Conservation (phyloP, 495 filamentous ascomycete species). For the Lasiosphaeris hirsuta region DNA sequence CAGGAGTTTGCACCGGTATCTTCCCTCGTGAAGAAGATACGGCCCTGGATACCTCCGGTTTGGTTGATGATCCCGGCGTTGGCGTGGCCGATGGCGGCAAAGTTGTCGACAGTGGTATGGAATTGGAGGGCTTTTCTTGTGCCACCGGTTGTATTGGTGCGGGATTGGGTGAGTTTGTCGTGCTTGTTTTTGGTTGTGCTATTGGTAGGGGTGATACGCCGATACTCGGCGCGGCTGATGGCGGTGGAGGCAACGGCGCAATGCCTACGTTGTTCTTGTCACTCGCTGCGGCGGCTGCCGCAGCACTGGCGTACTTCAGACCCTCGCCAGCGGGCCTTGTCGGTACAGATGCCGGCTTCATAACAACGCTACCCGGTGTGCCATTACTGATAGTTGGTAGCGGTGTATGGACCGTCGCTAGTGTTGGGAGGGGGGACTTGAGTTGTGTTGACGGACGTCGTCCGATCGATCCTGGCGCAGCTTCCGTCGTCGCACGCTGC, state of each 20-base stretch:
- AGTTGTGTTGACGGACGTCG: slow-evolving; percentile 85
- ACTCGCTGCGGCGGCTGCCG: slow-evolving; percentile 89
- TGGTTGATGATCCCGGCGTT: slow-evolving; percentile 12
- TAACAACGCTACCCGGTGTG: slow-evolving; percentile 45
- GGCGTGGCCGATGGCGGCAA: slow-evolving; percentile 17
- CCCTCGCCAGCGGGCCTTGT: slow-evolving; percentile 82
- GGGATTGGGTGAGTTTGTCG: slow-evolving; percentile 42
- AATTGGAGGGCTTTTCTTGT: slow-evolving; percentile 34
- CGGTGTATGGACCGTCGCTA: slow-evolving; percentile 78
- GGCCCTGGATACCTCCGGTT: slow-evolving; percentile 17
- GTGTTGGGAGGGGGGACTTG: slow-evolving; percentile 86
- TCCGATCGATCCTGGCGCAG: slow-evolving; percentile 46
- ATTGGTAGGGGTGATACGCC: slow-evolving; percentile 51
- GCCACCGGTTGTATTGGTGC: slow-evolving; percentile 39
- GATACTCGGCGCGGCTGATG: slow-evolving; percentile 40
- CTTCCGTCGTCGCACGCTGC: slow-evolving; percentile 50
- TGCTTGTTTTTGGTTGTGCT: slow-evolving; percentile 37
- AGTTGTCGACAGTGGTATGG: slow-evolving; percentile 20
- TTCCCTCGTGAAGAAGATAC: slow-evolving; percentile 40
- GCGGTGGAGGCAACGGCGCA: slow-evolving; percentile 83
- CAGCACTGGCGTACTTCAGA: slow-evolving; percentile 93
- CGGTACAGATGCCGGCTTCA: slow-evolving; percentile 92
- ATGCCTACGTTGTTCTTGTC: slow-evolving; percentile 97
- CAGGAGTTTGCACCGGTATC: slow-evolving; percentile 27
- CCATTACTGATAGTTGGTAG: slow-evolving; percentile 61